A percentile compares a stretch with the other conserved stretches of the same genome.
phyloP scores from a whole-genome alignment of 2,329 filamentous ascomycete genomes.

The Aspergillus ustus region DNA sequence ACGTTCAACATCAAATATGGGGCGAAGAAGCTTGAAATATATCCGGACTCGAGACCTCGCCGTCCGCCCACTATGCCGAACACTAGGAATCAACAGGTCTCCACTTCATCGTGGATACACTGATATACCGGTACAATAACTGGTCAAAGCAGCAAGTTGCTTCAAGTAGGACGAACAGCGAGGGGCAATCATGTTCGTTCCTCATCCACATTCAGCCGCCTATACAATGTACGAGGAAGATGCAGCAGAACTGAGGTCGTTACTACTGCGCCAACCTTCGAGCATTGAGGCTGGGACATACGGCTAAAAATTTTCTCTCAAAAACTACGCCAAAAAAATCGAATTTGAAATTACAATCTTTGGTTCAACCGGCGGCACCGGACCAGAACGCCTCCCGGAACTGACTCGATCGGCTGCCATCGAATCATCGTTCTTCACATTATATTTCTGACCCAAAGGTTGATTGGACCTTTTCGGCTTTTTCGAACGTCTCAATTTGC shows the following conservation, averaged over 20 bases:
- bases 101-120: slow-evolving; percentile 1
- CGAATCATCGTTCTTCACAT: background rate
- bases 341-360: background rate
- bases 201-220: background rate
- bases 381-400: slow-evolving; percentile 3
- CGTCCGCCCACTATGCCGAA: background rate
- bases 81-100: background rate
- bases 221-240: background rate
- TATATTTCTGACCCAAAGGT: background rate
- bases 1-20: background rate
- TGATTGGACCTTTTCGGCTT: slow-evolving; percentile 2
- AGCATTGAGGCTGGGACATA: background rate
- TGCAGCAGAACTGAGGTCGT: background rate
- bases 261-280: background rate
- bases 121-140: background rate
- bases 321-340: background rate
- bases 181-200: background rate
- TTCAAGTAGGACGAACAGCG: background rate
- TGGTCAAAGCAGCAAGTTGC: background rate
- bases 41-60: slow-evolving; percentile 5
- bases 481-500: slow-evolving; percentile 1
- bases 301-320: background rate
- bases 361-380: slow-evolving; percentile 1
- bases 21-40: slow-evolving; percentile 13
- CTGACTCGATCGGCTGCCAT: background rate